Percentiles rank a stretch among this genome's conserved stretches.
Evolutionary conservation across 352 stramenopile species (phyloP).

Genomic region (Globisporangium camurandrum): DNA sequence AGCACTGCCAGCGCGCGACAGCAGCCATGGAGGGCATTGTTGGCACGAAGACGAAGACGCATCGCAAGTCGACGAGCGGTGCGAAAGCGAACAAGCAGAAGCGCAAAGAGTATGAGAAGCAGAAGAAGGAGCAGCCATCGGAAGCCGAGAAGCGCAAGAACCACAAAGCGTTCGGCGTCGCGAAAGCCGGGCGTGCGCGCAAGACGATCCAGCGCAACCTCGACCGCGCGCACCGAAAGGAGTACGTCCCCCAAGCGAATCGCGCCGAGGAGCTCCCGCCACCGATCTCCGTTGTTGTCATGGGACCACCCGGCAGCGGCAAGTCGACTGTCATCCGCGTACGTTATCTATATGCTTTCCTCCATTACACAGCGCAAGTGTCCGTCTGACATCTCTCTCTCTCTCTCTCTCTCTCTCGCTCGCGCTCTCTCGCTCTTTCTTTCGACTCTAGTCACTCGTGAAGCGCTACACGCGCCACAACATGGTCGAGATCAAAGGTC

Average conservation of each 20-base stretch:
- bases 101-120: constrained; percentile 84
- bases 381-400: no score
- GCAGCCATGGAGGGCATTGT: constrained; percentile 18
- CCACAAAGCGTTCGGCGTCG: constrained; percentile 94
- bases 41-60: constrained; percentile 43
- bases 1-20: background rate
- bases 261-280: constrained; percentile 84
- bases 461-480: constrained; percentile 99
- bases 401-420: no score
- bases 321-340: constrained; percentile 97
- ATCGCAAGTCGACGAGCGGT: constrained; percentile 81
- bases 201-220: constrained; percentile 97
- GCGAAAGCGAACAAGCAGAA: constrained; percentile 95
- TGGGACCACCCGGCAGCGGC: constrained; percentile 94
- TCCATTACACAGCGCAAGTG: no score
- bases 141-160: constrained; percentile 93
- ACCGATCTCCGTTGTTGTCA: constrained; percentile 95
- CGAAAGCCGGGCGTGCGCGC: constrained; percentile 93
- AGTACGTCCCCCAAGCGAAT: constrained; percentile 91
- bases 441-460: constrained; percentile 90
- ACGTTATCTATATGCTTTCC: constrained; percentile 17
- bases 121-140: constrained; percentile 72
- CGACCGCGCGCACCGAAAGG: constrained; percentile 95
- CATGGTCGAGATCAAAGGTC: constrained; percentile 94
- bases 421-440: no score